Conservation (phyloP, 768 basidiomycete species). For the Tylopilus rubrobrunneus region DNA sequence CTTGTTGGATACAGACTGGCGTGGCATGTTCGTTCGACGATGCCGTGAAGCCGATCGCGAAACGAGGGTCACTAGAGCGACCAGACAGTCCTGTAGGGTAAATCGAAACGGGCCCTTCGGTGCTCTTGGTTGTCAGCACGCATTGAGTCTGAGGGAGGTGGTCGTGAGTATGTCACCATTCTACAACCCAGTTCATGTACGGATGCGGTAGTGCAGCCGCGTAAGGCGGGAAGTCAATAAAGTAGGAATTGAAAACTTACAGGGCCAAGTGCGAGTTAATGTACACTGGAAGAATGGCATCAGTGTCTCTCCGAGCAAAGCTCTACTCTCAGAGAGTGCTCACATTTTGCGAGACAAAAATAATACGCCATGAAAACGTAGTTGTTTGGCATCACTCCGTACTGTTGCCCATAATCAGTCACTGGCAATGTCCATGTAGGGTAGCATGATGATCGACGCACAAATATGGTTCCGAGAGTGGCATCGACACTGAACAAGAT, state of each 20-base stretch:
- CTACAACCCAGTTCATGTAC: too few species aligned
- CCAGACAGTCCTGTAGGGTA: constrained; percentile 37
- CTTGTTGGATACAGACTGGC: not conserved
- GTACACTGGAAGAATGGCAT: constrained; percentile 37
- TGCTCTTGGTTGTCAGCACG: constrained; percentile 32
- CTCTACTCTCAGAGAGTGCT: constrained; percentile 11
- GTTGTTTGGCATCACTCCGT: constrained; percentile 50
- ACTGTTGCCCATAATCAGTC: constrained; percentile 22
- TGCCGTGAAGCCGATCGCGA: not conserved
- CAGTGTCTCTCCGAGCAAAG: not conserved
- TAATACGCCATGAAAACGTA: constrained; percentile 55
- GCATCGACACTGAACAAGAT: constrained; percentile 41
- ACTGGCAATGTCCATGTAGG: too few species aligned
- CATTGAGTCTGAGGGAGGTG: constrained; percentile 38
- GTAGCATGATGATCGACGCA: constrained; percentile 7
- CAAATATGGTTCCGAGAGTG: constrained; percentile 40
- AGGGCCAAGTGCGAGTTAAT: constrained; percentile 54
- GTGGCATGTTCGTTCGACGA: not conserved
- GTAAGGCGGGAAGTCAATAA: not conserved
- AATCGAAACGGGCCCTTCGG: constrained; percentile 38
- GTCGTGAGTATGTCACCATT: not conserved
- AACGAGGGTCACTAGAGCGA: not conserved
- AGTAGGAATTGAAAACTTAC: constrained; percentile 12
- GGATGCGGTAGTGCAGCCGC: not conserved
- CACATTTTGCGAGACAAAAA: constrained; percentile 50